Percentiles rank a stretch among this genome's conserved stretches.
phyloP scores from a whole-genome alignment of 2,329 filamentous ascomycete genomes.

The Dactylella cylindrospora region DNA sequence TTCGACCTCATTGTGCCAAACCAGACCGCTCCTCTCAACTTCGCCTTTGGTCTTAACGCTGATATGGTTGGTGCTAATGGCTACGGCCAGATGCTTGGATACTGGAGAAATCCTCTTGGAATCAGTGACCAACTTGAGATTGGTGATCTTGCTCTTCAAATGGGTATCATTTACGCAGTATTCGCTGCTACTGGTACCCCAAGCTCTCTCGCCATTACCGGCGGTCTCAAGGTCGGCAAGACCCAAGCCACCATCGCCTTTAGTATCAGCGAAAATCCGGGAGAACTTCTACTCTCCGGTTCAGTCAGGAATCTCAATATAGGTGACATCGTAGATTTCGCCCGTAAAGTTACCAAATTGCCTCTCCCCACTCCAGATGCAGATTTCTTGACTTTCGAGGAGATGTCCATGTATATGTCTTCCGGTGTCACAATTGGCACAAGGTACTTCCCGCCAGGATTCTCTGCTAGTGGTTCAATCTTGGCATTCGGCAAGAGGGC shows the following conservation, averaged over 20 bases:
- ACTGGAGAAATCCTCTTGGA: conserved; percentile 13
- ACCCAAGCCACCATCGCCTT: conserved; percentile 8
- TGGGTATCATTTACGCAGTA: conserved; percentile 10
- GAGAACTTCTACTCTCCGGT: conserved; percentile 7
- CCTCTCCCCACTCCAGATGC: conserved; percentile 3
- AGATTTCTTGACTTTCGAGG: conserved; percentile 12
- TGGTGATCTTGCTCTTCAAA: conserved; percentile 9
- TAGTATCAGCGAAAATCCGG: conserved; percentile 4
- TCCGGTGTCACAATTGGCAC: conserved; percentile 9
- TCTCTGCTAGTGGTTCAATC: conserved; percentile 12
- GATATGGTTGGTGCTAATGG: conserved; percentile 11
- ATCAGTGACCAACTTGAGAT: conserved; percentile 10
- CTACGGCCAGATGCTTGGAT: conserved; percentile 16
- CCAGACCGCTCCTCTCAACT: conserved; percentile 2
- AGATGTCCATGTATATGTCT: conserved; percentile 11
- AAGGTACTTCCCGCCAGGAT: conserved; percentile 13
- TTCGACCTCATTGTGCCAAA: conserved; percentile 14
- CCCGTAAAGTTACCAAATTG: conserved; percentile 3
- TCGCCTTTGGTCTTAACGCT: conserved; percentile 8
- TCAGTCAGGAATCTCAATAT: conserved; percentile 4
- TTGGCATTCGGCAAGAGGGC: conserved; percentile 12
- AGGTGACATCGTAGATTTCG: conserved; percentile 9
- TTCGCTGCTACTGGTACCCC: conserved; percentile 8
- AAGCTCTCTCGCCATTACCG: conserved; percentile 7
- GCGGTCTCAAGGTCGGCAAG: conserved; percentile 7